Base-by-base conservation (phyloP, 441 rosid species). In the Aleurites moluccanus region DNA sequence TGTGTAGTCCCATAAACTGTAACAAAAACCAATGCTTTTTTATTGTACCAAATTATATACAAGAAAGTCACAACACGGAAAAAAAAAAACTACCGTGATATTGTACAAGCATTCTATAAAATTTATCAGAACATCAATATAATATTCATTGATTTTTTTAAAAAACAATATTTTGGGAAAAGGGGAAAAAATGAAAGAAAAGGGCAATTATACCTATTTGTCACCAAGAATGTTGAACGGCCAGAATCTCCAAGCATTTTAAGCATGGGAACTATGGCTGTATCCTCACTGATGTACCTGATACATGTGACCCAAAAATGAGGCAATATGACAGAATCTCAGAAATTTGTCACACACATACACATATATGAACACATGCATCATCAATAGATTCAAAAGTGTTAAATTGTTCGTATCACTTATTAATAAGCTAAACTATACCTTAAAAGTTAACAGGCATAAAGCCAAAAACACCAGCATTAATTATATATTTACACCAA, bases 1-100 rank as follows among this genome's bases (percentile, higher is more conserved):
- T 61, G 99, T 92, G 73, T 96, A 96, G 86, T 96, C 99, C 99
- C 99, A 96, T 79, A 96, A 88, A 82, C 99, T 96, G 94, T 89
- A 86, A 84, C 57, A 78, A 70, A 62, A 52, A 45, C 11, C 33
- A 16, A 10, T 6, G 7, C 4, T 16, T n/a, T 10, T 49, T 69
- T 21, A 60, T 40, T 44, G 28, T 27, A 42, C 25, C n/a, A 30
- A 23, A 67, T 45, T 33, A 14, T 1, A 49, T 20, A 20, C 28
- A 20, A 60, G 28, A 25, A 10, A 18, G 45, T 4, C 40, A 38
- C 40, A 3, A 33, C 2, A 50, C 10, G 61, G 10, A n/a, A 5
- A 8, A 25, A 60, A 33, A 33, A 18, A 69, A 11, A 14, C 25
- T 15, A 69, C 20, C 10, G 7, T 2, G 62, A 33, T 69, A 33